phyloP scores from a whole-genome alignment of 306 rosid genomes.

The Lathyrus aphaca region DNA sequence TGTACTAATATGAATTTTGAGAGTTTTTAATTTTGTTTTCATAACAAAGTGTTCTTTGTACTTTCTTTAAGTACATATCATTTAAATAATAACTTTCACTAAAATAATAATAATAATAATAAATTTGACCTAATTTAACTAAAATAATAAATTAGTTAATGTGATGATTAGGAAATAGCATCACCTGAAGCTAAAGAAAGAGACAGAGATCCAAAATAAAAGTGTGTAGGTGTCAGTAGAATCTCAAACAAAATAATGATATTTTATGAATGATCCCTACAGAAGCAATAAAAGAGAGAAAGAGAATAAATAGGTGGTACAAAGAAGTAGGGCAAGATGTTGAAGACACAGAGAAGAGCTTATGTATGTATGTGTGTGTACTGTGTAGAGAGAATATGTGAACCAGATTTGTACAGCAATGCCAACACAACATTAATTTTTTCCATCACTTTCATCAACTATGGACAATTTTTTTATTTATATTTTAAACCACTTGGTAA shows the following conservation, averaged over 20 bases:
- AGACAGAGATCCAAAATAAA: slow-evolving; percentile 22
- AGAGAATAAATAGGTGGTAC: slow-evolving; percentile 34
- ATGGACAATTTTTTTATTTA: slow-evolving; percentile 2
- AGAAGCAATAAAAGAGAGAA: slow-evolving; percentile 16
- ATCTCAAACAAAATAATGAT: slow-evolving; percentile 32
- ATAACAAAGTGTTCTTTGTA: no score
- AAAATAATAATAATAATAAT: no score
- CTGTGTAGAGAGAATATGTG: slow-evolving; percentile 32
- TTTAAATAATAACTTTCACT: no score
- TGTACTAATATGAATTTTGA: no score
- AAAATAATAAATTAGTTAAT: background rate
- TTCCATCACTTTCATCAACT: slow-evolving; percentile 52
- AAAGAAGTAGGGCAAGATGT: slow-evolving; percentile 42
- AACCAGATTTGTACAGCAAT: slow-evolving; percentile 52
- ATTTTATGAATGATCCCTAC: slow-evolving; percentile 19
- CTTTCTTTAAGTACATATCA: no score
- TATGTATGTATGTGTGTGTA: no score
- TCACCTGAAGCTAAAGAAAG: slow-evolving; percentile 21
- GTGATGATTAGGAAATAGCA: background rate
- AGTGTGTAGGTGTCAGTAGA: slow-evolving; percentile 23
- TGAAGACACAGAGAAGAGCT: slow-evolving; percentile 1
- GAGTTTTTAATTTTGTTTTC: no score
- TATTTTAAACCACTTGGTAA: no score
- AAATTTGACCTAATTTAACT: background rate
- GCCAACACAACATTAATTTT: slow-evolving; percentile 50